Conservation (phyloP, 2,329 filamentous ascomycete species). For the Aspergillus latus region DNA sequence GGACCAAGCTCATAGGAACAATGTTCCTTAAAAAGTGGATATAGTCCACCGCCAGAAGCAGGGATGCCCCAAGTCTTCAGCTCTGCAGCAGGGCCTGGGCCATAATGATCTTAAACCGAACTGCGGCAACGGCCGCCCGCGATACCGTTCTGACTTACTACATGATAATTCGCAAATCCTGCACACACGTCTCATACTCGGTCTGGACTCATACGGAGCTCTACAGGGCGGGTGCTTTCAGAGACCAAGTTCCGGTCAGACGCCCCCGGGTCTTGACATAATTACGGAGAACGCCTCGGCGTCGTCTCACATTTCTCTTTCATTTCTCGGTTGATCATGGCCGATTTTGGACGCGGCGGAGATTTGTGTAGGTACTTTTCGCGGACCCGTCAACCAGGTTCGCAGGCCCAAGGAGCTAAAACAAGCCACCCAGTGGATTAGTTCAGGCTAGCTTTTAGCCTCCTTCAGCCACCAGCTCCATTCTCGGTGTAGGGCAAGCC, state of each 20-base stretch:
- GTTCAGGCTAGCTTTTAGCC: conserved; percentile 8
- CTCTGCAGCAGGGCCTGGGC: conserved; percentile 8
- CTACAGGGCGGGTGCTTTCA: not conserved
- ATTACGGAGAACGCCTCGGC: not conserved
- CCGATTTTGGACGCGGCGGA: conserved; percentile 18
- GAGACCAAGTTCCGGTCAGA: not conserved
- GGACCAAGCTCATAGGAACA: conserved; percentile 6
- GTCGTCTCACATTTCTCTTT: not conserved
- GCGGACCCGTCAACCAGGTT: conserved; percentile 25
- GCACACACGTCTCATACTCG: conserved; percentile 2
- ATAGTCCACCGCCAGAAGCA: conserved; percentile 11
- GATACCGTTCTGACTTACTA: conserved; percentile 1
- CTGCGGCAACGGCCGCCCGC: not conserved
- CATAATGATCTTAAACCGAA: conserved; percentile 1
- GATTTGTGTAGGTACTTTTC: conserved; percentile 20
- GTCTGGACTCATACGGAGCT: not conserved
- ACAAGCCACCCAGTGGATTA: conserved; percentile 3
- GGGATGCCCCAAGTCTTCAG: conserved; percentile 9
- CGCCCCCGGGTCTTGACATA: not conserved
- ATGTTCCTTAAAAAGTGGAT: conserved; percentile 4
- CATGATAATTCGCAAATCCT: conserved; percentile 5
- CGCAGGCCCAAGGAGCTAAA: not conserved
- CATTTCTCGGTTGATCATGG: conserved; percentile 13
- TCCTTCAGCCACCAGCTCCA: conserved; percentile 12
- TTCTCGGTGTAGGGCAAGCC: conserved; percentile 1